Evolutionary conservation across 371 early-diverging fungal species (phyloP), one percentile per base, ranked within the genome.

Genomic region (Batkoa obscura): DNA sequence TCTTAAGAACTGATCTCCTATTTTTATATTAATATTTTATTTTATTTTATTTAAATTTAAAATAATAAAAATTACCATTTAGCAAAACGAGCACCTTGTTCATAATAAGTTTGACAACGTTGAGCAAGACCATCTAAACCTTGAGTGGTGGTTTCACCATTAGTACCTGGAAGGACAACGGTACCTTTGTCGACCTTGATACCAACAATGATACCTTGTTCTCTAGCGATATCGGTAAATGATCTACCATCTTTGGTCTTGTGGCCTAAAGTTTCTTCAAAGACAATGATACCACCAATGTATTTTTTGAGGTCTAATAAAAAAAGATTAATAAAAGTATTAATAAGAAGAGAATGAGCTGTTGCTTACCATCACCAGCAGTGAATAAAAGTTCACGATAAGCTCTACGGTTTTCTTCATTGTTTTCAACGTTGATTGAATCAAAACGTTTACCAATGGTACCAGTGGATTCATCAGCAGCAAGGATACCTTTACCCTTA

Each of bases 161-260:
- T 58, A 43, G 75, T 75, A 35, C 75, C 75, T 17, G 66, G 56
- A 32, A 78, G 61, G 6, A 34, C 48, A 23, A 71, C 73, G 57
- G 64, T 37, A 63, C 62, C 79, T 68, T 79, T 75, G 67, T 82
- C 81, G 49, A 81, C 72, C 64, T 83, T 83, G 64, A 83, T 73
- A 49, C 83, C 83, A 45, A 69, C 62, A 51, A 64, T 41, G 55
- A 82, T 73, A 38, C 73, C 74, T 55, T 60, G 61, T 53, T 74
- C 65, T n/a, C 46, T 37, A 6, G 80, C 57, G 17, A 72, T 33
- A 33, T 73, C 64, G 43, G 72, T 61, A 53, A 83, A 72, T 32
- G 61, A 62, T 30, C 55, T 67, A 42, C 78, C 81, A 56, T 61
- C 60, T n/a, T 53, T 56, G 49, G 70, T 62, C 58, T 63, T 68